A percentile compares a stretch with the other conserved stretches of the same genome.
Conservation (phyloP, 208 protist species). For the Leptomonas seymouri region DNA sequence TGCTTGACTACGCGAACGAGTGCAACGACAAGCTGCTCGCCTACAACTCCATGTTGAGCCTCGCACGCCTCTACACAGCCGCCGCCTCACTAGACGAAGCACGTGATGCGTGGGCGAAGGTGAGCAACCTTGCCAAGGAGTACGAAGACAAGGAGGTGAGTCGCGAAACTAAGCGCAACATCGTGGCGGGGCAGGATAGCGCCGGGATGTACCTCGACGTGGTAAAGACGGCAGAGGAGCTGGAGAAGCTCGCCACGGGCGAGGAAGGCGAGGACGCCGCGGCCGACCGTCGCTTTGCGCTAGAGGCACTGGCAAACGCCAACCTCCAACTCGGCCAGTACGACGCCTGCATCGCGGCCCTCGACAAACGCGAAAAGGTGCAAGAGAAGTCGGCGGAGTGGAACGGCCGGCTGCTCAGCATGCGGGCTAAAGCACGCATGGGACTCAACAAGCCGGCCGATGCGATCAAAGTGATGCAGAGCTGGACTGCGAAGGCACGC, state of each 20-base stretch:
- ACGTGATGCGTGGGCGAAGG: conserved; percentile 71
- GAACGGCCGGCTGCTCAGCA: conserved; percentile 60
- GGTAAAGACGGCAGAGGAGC: conserved; percentile 71
- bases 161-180: conserved; percentile 87
- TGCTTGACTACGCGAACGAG: conserved; percentile 73
- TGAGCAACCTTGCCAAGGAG: conserved; percentile 77
- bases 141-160: conserved; percentile 87
- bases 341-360: conserved; percentile 67
- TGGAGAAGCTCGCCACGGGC: conserved; percentile 57
- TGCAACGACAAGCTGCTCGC: conserved; percentile 70
- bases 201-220: conserved; percentile 71
- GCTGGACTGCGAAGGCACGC: conserved; percentile 74
- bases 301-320: conserved; percentile 82
- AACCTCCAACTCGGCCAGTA: conserved; percentile 84
- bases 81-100: conserved; percentile 51
- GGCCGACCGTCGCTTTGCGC: conserved; percentile 73
- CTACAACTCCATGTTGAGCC: conserved; percentile 77
- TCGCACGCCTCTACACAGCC: conserved; percentile 77
- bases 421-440: conserved; percentile 78
- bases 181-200: conserved; percentile 70
- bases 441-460: conserved; percentile 60
- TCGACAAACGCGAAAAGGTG: conserved; percentile 83
- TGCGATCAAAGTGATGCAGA: conserved; percentile 79
- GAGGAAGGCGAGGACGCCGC: conserved; percentile 73
- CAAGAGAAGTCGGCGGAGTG: conserved; percentile 79